These are phyloP conservation scores for Aquilaria yunnanensis DNA, from an alignment of 345 rosid species.

Conservation along the genomic window DNA sequence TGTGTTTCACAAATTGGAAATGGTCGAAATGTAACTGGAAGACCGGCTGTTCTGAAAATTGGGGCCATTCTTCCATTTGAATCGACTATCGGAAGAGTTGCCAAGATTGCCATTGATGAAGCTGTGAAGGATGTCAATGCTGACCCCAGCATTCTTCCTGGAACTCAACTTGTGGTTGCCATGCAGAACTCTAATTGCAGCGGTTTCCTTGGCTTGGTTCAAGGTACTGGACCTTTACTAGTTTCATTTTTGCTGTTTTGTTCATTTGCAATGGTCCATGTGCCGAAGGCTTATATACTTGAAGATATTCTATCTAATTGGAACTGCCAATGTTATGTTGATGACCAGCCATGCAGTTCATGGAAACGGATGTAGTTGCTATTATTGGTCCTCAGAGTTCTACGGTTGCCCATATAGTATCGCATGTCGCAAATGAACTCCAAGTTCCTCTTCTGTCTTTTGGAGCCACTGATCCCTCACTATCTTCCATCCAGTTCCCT, in stretches of 20 bases:
- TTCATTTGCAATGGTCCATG: no score
- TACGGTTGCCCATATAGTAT: constrained; percentile 63
- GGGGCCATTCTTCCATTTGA: constrained; percentile 66
- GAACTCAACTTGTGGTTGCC: constrained; percentile 39
- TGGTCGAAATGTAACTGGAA: constrained; percentile 35
- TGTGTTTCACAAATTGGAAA: constrained; percentile 28
- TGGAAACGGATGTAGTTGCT: constrained; percentile 74
- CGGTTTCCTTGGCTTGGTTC: constrained; percentile 82
- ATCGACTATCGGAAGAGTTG: constrained; percentile 72
- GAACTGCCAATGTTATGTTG: constrained; percentile 10
- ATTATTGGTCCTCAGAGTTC: constrained; percentile 91
- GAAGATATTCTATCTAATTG: background rate
- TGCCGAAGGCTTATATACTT: background rate
- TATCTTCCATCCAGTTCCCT: constrained; percentile 77
- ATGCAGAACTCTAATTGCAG: constrained; percentile 69
- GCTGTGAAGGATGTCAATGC: constrained; percentile 90
- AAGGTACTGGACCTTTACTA: constrained; percentile 44
- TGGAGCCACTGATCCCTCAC: constrained; percentile 88
- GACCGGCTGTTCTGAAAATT: constrained; percentile 58
- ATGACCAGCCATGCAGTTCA: constrained; percentile 65
- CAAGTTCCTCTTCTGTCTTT: constrained; percentile 78
- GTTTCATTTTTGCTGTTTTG: background rate
- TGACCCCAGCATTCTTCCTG: constrained; percentile 51
- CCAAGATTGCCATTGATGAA: constrained; percentile 78
- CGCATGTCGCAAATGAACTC: constrained; percentile 72